Evolutionary conservation across 208 protist genomes (phyloP), one percentile per base, ranked within the genome.

Genomic region (Trypanosoma scelopori): DNA sequence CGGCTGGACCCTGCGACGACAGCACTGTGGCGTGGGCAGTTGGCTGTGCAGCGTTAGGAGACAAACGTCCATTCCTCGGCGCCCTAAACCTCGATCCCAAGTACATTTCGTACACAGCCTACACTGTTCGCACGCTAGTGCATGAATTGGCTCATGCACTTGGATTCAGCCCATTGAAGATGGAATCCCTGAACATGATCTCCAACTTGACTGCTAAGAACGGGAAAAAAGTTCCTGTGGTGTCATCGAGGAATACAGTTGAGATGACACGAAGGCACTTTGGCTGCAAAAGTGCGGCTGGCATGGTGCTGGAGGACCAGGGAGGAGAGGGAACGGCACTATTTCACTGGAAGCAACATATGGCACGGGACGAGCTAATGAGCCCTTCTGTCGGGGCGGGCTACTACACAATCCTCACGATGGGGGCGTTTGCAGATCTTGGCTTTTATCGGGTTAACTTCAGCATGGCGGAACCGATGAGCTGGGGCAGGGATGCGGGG

Each of bases 381-480:
- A 28, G 7, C 1, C 28, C 28, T 55, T 9, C 41, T 41, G 30
- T n/a, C 35, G 42, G 55, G 7, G 20, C 45, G 13, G 55, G 55
- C n/a, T 93, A 61, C 74, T 86, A 81, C 71, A 85, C 63, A 7
- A 65, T 63, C 7, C 53, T 97, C 0, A 97, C 93, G 5, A 59
- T 97, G 25, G 76, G 88, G 1, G 32, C 74, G 3, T 86, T 97
- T 46, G 64, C 89, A 46, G 86, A 94, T 59, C 42, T 84, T 0
- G 86, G 85, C 41, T 92, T 68, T 60, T 97, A 95, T 77, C 23
- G 52, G 18, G 82, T 65, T 16, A 71, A 85, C 74, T 92, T 76
- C 60, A 52, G 3, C 49, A 79, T 74, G 46, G 83, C 81, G 0
- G 80, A 94, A 48, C 43, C 7, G 30, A 85, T 96, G 74, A 23